A percentile compares a stretch with the other conserved stretches of the same genome.
Conservation (phyloP, 2,329 filamentous ascomycete species). For the Colletotrichum musae region DNA sequence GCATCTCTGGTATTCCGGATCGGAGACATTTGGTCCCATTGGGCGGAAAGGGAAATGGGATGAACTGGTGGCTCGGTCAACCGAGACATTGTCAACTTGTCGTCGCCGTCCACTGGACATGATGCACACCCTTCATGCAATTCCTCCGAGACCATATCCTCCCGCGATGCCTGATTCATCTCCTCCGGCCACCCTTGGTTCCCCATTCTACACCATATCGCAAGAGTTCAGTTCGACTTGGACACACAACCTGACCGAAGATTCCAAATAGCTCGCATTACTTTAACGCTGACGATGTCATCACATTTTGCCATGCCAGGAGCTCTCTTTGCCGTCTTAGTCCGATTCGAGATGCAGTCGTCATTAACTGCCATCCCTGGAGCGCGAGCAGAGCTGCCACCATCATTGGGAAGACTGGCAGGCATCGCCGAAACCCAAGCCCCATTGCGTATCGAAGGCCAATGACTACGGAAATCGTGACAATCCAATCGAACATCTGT, state of each 20-base stretch:
- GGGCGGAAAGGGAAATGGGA: slow-evolving; percentile 10
- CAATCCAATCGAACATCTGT: background rate
- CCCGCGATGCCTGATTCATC: slow-evolving; percentile 6
- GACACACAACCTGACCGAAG: background rate
- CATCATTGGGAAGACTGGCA: background rate
- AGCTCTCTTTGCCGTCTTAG: background rate
- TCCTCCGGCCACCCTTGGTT: slow-evolving; percentile 1
- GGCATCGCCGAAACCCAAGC: background rate
- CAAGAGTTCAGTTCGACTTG: slow-evolving; percentile 11
- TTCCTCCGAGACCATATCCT: slow-evolving; percentile 13
- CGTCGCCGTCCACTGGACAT: slow-evolving; percentile 8
- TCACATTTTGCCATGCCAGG: background rate
- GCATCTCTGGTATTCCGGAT: slow-evolving; percentile 7
- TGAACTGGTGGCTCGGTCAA: slow-evolving; percentile 19
- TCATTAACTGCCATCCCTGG: slow-evolving; percentile 3
- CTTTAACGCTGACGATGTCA: slow-evolving; percentile 1
- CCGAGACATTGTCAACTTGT: slow-evolving; percentile 32
- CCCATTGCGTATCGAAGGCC: too few species aligned
- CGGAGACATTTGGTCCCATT: slow-evolving; percentile 10
- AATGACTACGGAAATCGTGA: too few species aligned
- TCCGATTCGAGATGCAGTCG: background rate
- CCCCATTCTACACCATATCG: background rate
- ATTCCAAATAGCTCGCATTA: slow-evolving; percentile 29
- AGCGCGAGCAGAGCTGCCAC: background rate
- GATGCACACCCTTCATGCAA: slow-evolving; percentile 3